Evolutionary conservation across 805 yeast genomes (phyloP).

Genomic region (Lachancea sp.): DNA sequence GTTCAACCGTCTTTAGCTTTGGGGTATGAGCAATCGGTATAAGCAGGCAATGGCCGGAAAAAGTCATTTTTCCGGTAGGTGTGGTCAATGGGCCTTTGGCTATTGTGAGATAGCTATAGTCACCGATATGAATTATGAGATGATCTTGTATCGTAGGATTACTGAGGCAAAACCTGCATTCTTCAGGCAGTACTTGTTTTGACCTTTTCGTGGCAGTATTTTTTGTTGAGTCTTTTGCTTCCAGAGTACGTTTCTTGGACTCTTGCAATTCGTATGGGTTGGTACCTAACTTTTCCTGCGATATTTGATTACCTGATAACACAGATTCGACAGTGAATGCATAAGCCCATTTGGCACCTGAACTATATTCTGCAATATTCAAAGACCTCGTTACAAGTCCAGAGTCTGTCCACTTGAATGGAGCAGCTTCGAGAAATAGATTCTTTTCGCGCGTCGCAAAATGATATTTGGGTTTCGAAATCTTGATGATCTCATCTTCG

Average conservation of each 20-base stretch:
- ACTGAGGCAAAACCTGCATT: conserved; percentile 79
- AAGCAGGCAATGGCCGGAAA: conserved; percentile 77
- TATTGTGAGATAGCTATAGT: conserved; percentile 57
- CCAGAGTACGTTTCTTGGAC: conserved; percentile 8
- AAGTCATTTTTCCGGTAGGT: conserved; percentile 42
- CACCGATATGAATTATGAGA: conserved; percentile 72
- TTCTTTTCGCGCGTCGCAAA: conserved; percentile 43
- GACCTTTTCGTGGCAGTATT: conserved; percentile 6
- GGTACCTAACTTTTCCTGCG: conserved; percentile 15
- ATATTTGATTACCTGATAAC: neutral
- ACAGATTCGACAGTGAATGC: conserved; percentile 49
- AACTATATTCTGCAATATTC: conserved; percentile 54
- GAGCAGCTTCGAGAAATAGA: conserved; percentile 46
- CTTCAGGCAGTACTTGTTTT: conserved; percentile 43
- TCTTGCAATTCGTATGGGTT: conserved; percentile 29
- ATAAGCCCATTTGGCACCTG: conserved; percentile 61
- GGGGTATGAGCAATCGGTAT: conserved; percentile 75
- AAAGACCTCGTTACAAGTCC: conserved; percentile 52
- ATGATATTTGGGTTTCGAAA: conserved; percentile 57
- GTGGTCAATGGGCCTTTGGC: conserved; percentile 82
- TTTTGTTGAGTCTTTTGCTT: neutral
- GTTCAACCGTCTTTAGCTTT: conserved; percentile 29
- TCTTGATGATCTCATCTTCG: conserved; percentile 43
- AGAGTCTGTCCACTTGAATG: conserved; percentile 48
- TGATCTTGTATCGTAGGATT: conserved; percentile 73